phyloP scores from a whole-genome alignment of 495 filamentous ascomycete genomes.

The Chaetomium tenue region DNA sequence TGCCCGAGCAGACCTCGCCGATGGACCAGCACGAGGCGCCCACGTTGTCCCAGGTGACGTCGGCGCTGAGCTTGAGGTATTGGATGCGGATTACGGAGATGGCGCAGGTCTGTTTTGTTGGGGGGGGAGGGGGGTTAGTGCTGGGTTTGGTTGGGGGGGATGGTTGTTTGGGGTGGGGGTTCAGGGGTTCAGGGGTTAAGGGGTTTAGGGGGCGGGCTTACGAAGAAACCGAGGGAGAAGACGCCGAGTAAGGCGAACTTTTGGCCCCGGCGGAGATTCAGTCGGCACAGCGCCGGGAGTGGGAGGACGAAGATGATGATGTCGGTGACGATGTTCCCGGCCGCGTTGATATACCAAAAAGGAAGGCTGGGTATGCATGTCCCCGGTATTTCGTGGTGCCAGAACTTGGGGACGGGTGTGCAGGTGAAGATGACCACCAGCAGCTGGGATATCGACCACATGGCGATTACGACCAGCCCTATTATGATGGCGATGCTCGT shows the following conservation, averaged over 20 bases:
- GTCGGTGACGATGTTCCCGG: constrained; percentile 54
- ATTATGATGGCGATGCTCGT: constrained; percentile 26
- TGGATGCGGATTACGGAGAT: constrained; percentile 58
- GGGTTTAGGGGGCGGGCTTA: constrained; percentile 12
- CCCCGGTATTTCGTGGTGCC: constrained; percentile 34
- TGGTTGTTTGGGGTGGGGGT: too few relatives aligned
- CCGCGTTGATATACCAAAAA: constrained; percentile 51
- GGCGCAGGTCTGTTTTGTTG: constrained; percentile 53
- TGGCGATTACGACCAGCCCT: constrained; percentile 36
- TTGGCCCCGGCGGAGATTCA: constrained; percentile 32
- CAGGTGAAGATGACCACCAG: constrained; percentile 44
- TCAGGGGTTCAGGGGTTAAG: too few relatives aligned
- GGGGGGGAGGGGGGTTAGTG: not conserved
- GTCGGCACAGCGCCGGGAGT: constrained; percentile 40
- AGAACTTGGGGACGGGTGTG: constrained; percentile 39
- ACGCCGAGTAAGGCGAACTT: constrained; percentile 32
- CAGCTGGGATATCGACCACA: constrained; percentile 44
- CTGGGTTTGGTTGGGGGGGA: too few relatives aligned
- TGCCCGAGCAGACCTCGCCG: constrained; percentile 57
- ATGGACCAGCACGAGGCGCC: constrained; percentile 59
- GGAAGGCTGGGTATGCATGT: constrained; percentile 48
- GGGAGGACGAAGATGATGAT: constrained; percentile 52
- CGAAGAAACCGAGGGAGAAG: constrained; percentile 38
- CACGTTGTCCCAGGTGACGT: constrained; percentile 58
- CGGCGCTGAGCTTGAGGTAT: constrained; percentile 47